phyloP scores from a whole-genome alignment of 805 yeast genomes.

The Kluyveromyces starmeri region DNA sequence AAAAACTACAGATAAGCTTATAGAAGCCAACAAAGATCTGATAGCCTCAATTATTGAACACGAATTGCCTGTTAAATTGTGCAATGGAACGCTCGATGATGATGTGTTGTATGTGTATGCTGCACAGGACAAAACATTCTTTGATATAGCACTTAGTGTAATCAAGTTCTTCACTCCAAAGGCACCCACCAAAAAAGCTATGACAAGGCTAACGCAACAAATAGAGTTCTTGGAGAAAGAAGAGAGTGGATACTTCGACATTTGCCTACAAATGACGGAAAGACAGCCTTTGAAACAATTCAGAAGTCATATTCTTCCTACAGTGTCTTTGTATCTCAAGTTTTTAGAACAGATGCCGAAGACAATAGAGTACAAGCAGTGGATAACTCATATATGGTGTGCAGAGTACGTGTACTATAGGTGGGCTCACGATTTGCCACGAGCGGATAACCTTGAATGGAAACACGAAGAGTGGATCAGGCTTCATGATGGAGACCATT shows the following conservation, averaged over 20 bases:
- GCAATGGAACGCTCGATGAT: conserved; percentile 38
- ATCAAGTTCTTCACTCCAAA: conserved; percentile 37
- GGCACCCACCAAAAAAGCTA: conserved; percentile 33
- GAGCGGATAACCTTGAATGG: conserved; percentile 31
- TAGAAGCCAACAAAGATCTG: conserved; percentile 16
- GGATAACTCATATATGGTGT: conserved; percentile 36
- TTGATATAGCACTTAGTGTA: conserved; percentile 34
- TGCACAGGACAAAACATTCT: conserved; percentile 41
- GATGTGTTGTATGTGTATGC: conserved; percentile 36
- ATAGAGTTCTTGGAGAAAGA: conserved; percentile 41
- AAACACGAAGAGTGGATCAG: conserved; percentile 44
- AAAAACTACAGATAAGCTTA: conserved; percentile 19
- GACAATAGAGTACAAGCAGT: conserved; percentile 26
- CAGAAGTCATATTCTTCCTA: conserved; percentile 18
- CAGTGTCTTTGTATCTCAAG: conserved; percentile 33
- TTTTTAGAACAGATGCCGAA: conserved; percentile 28
- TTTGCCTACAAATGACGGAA: conserved; percentile 16
- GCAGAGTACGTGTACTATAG: conserved; percentile 44
- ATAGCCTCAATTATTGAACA: conserved; percentile 32
- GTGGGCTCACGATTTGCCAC: conserved; percentile 40
- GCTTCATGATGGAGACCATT: conserved; percentile 42
- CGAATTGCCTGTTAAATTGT: conserved; percentile 36
- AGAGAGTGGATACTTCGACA: conserved; percentile 41
- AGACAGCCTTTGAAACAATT: conserved; percentile 13
- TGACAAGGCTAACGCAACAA: conserved; percentile 38